phyloP scores from a whole-genome alignment of 2,329 filamentous ascomycete species.

The Fusarium circinatum region DNA sequence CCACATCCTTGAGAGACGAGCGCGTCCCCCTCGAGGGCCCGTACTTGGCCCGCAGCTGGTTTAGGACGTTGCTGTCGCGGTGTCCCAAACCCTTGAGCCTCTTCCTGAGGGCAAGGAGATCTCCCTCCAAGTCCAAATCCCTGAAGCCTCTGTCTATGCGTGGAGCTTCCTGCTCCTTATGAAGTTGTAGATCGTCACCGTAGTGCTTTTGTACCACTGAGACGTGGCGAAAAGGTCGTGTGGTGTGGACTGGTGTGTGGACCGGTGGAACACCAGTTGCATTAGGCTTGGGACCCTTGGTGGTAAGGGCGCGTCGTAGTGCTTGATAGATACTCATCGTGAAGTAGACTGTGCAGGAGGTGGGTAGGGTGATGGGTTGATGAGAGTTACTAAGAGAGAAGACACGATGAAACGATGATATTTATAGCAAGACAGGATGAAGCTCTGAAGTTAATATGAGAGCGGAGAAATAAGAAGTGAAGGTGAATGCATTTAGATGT shows the following conservation, averaged over 20 bases:
- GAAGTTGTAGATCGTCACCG: too few relatives aligned
- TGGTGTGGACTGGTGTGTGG: not conserved
- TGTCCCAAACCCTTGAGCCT: not conserved
- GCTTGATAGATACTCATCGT: not conserved
- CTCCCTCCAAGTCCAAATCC: not conserved
- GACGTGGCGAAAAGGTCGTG: not conserved
- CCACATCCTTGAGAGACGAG: not conserved
- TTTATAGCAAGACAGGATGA: not conserved
- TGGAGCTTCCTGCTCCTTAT: not conserved
- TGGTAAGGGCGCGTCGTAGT: not conserved
- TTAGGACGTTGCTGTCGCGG: too few relatives aligned
- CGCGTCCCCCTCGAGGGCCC: not conserved
- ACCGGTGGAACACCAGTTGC: fast-evolving
- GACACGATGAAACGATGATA: fast-evolving
- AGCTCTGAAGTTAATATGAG: not conserved
- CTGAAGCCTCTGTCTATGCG: not conserved
- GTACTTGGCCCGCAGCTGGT: not conserved
- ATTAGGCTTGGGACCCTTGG: not conserved
- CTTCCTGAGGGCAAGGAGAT: not conserved
- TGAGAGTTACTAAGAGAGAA: too few relatives aligned
- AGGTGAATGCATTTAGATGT: fast-evolving
- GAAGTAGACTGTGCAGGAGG: not conserved
- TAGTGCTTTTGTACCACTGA: not conserved
- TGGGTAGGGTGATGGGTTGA: not conserved
- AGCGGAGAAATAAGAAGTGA: not conserved